Evolutionary conservation across 1,139 yeast species (phyloP), one percentile per base, ranked within the genome.

Genomic region (Kodamaea derodonti): DNA sequence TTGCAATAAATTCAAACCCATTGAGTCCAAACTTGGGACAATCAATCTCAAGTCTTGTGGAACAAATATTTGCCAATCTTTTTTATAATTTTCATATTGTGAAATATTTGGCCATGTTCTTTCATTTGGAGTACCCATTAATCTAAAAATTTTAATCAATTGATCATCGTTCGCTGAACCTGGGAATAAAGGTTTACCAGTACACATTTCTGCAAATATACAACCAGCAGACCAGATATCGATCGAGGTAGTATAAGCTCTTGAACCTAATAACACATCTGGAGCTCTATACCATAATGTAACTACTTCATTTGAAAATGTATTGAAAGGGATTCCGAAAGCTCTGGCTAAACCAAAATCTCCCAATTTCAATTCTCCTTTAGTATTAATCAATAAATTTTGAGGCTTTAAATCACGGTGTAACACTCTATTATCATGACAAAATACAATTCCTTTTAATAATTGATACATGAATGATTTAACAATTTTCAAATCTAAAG

Each of bases 221-320:
- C 98, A 92, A 10, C 99, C 99, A 15, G 96, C 95, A 20, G 97
- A 87, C 99, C 99, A 92, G 63, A 92, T 88, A 60, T 92, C 99
- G 43, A 92, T 92, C 1, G 96, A 86, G 0, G 98, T 92, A 22
- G 96, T 84, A 60, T 92, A 92, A 32, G 95, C 88, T 47, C 97
- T 76, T 1, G 96, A 86, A 0, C 99, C 99, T 60, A 92, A 75
- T 36, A 92, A 67, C 27, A 92, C 98, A 57, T 92, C 99, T 0
- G 98, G 98, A 0, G 99, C 97, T 43, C 99, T 75, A 62, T 92
- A 92, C 99, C 99, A 92, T 44, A 92, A 67, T 1, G 99, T 92
- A 26, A 92, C 99, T 27, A 92, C 99, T 58, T 92, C 98, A 58
- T 92, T 88, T 20, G 97, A 86, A 54, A 90, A 92, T 0, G 98